A percentile compares a stretch with the other conserved stretches of the same genome.
Evolutionary conservation across 768 basidiomycete genomes (phyloP).

Genomic region (Pisolithus marmoratus): DNA sequence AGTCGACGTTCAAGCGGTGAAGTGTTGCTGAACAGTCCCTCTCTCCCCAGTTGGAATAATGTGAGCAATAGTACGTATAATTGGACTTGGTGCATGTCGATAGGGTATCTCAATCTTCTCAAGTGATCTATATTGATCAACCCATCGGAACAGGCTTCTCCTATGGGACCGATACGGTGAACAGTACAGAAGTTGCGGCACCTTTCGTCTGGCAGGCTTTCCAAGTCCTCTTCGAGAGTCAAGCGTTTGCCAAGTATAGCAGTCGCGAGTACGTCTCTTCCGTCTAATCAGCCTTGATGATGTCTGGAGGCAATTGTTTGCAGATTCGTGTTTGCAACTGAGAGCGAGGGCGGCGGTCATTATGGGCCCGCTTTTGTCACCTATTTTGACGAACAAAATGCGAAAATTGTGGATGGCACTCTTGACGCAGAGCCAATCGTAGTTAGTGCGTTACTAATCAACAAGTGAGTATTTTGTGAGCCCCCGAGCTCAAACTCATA

Average conservation of each 20-base stretch:
- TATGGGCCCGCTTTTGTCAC: constrained; percentile 59
- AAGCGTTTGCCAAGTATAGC: constrained; percentile 44
- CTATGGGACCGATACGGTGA: constrained; percentile 50
- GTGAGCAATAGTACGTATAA: constrained; percentile 51
- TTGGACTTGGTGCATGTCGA: constrained; percentile 59
- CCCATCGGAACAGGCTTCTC: constrained; percentile 66
- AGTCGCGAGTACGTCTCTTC: constrained; percentile 44
- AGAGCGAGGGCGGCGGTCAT: constrained; percentile 66
- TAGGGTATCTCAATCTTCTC: constrained; percentile 23
- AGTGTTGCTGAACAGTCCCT: not conserved
- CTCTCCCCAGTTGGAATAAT: constrained; percentile 52
- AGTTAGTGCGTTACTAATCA: constrained; percentile 60
- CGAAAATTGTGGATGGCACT: constrained; percentile 37
- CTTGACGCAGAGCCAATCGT: constrained; percentile 45
- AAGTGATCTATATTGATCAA: constrained; percentile 69
- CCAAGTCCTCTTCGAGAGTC: constrained; percentile 57
- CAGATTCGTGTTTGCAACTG: constrained; percentile 60
- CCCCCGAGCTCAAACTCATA: not conserved
- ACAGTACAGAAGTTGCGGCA: constrained; percentile 46
- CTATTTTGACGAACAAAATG: constrained; percentile 60
- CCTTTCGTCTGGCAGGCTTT: constrained; percentile 57
- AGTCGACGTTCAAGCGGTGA: not conserved
- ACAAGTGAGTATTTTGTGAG: constrained; percentile 37
- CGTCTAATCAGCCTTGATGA: not conserved
- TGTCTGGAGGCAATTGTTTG: not conserved